phyloP scores from a whole-genome alignment of 177 flowering plant genomes.

The Vitis hybrid region DNA sequence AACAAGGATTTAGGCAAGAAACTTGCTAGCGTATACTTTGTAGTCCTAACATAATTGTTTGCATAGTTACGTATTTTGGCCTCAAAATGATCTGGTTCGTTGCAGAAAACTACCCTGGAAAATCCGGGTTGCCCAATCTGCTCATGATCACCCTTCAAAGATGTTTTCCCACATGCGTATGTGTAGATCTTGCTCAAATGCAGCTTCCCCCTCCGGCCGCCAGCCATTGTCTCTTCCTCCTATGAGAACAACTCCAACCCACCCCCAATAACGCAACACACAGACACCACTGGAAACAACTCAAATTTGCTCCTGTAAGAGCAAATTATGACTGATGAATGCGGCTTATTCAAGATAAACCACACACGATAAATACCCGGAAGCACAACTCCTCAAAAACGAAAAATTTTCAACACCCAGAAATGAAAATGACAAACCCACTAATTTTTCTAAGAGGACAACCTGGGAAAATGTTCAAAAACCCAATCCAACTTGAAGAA shows the following conservation, averaged over 20 bases:
- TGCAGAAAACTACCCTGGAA: conserved; percentile 70
- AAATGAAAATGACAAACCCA: background rate
- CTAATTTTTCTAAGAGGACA: background rate
- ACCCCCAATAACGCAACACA: conserved; percentile 1
- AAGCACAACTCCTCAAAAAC: background rate
- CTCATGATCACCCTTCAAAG: conserved; percentile 49
- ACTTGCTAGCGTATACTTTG: conserved; percentile 63
- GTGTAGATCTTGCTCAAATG: conserved; percentile 66
- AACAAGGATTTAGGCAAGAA: conserved; percentile 76
- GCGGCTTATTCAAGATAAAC: background rate
- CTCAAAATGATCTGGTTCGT: conserved; percentile 48
- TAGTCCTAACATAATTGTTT: conserved; percentile 58
- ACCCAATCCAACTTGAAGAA: background rate
- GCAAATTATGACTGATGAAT: background rate
- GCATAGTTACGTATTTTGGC: conserved; percentile 34
- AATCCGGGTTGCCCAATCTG: conserved; percentile 71
- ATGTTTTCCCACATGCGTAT: conserved; percentile 48
- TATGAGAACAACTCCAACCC: background rate
- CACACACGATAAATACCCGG: conserved; percentile 1
- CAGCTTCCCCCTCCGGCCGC: conserved; percentile 41
- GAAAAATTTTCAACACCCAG: background rate
- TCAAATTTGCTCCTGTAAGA: background rate
- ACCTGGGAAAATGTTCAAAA: conserved; percentile 11
- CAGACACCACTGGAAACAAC: background rate
- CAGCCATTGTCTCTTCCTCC: conserved; percentile 20